Evolutionary conservation across 768 basidiomycete species (phyloP), one percentile per base, ranked within the genome.

Genomic region (Hortiboletus campestris): DNA sequence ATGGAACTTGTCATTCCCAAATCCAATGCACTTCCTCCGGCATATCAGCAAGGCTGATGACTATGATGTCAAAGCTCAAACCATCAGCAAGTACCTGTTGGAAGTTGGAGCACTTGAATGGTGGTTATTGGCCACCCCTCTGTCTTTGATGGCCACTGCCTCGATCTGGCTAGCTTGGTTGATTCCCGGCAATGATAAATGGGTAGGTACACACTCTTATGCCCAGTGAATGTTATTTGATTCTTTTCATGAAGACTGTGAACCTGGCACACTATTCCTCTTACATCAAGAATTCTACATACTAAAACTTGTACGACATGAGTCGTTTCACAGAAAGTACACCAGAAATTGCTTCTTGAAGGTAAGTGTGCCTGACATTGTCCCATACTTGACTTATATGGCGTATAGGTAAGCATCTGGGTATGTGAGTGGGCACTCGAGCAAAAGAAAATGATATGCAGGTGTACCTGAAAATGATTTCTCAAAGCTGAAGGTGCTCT

Each of bases 71-170:
- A 25, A 25, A 25, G 25, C 25, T 25, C 25, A 6, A 25, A 25
- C 94, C 4, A 79, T 97, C 19, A 92, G 86, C 35, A 97, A 98
- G 71, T 98, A 93, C 72, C 79, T 97, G 49, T 76, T 95, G 50
- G 95, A 97, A 75, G 89, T 97, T 46, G 82, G 84, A 13, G 82
- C 84, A 48, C 76, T 97, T 19, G 94, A 98, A 60, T 84, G 86
- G 77, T 76, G 82, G n/a, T 75, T 98, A 58, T 75, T 98, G 43
- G 77, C 78, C 2, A 81, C 83, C 6, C 80, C 86, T 10, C 91
- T 95, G 3, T 92, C 89, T 28, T 65, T 90, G 59, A 72, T 94
- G 55, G 89, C 93, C 12, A 94, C 94, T 0, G 85, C 91, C 11
- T 82, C 88, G 0, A 81, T 91, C 59, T 97, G 93, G 93, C 78